These are phyloP conservation scores for Eucalyptus polyanthemos DNA, from an alignment of 345 rosid species.

Conservation along the genomic window DNA sequence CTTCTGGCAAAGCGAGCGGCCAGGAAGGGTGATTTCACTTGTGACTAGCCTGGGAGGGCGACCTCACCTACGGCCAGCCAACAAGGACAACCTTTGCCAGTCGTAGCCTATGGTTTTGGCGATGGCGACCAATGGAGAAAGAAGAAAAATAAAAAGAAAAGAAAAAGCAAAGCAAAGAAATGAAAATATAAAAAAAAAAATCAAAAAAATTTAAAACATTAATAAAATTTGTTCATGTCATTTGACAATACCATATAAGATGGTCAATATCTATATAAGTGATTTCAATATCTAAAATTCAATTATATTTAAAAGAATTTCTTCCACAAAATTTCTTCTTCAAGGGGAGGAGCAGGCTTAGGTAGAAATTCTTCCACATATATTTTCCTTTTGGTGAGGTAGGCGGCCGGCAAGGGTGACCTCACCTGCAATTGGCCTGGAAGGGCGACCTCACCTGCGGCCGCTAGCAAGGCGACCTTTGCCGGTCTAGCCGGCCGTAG, in stretches of 20 bases:
- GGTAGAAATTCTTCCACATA: background rate
- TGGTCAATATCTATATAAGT: too few species aligned
- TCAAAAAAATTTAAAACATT: fast-evolving
- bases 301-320: background rate
- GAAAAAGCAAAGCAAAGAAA: too few species aligned
- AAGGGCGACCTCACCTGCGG: fast-evolving
- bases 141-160: background rate
- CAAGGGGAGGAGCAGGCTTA: background rate
- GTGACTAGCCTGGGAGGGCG: background rate
- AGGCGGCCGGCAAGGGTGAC: background rate
- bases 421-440: fast-evolving
- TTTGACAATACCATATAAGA: too few species aligned
- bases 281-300: background rate
- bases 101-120: background rate
- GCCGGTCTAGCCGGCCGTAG: background rate
- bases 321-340: background rate
- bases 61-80: fast-evolving
- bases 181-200: too few species aligned
- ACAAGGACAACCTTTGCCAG: background rate
- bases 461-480: background rate
- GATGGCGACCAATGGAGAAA: background rate
- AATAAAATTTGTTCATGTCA: too few species aligned
- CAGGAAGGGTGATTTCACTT: too few species aligned
- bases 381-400: background rate
- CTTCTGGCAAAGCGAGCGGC: background rate